Evolutionary conservation across 129 eudicot species (phyloP), one percentile per base, ranked within the genome.

Genomic region (Erigeron canadensis): DNA sequence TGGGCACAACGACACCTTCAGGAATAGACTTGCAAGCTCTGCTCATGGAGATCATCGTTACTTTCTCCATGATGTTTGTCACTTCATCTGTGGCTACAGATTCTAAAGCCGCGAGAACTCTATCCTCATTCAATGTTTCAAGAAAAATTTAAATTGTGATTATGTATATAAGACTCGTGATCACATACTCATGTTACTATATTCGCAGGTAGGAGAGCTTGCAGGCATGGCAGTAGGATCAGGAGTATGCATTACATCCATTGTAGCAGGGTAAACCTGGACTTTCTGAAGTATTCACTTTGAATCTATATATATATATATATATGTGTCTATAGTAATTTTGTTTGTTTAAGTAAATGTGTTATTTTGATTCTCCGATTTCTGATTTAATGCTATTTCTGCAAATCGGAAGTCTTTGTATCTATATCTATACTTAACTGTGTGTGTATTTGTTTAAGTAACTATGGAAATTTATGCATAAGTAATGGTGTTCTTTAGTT

Each of bases 141-240:
- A 40, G 11, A 38, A 59, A 60, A 72, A 8, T 8, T 11, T 38
- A 50, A 65, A 65, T 9, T 5, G 8, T 10, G n/a, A 64, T 21
- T 4, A 1, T 8, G 17, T 45, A 34, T 10, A 39, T 6, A 18
- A 56, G 38, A 67, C 59, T 13, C 28, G 12, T 46, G 21, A 68
- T 12, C 55, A 48, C 11, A 12, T 17, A 65, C 38, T 45, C 22
- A 38, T 8, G 18, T 73, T 22, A 9, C 5, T 17, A 16, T 77
- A 5, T 42, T 51, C 67, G 39, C 51, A 93, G 95, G 79, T 89
- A 42, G 98, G 96, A 58, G 88, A 93, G 75, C 79, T 93, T 6
- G 98, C 95, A 48, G 98, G 98, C 9, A 50, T 93, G 7, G 96
- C 96, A 47, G 96, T 93, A 5, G 98, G 98, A 44, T 87, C 96